Evolutionary conservation across 2,329 filamentous ascomycete species (phyloP), one percentile per base, ranked within the genome.

Genomic region (Sarocladiaceae sp.): DNA sequence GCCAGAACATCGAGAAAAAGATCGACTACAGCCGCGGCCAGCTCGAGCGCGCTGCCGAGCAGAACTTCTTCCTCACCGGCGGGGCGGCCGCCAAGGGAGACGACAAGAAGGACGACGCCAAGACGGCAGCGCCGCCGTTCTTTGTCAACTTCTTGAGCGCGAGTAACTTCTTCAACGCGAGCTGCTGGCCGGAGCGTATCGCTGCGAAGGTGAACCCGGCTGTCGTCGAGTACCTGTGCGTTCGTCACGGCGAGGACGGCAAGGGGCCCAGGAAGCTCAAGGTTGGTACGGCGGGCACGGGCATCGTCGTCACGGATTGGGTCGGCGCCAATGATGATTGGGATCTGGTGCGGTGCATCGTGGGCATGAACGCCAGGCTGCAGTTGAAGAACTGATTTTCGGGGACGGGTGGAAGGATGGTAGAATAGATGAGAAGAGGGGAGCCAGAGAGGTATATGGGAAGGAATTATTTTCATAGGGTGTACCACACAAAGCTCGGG

Each of bases 111-210:
- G 53, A 52, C 23, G 52, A 26, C 33, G 27, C 23, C 1, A 32
- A 21, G n/a, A 50, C 60, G 29, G 65, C 47, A 6, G 50, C 57
- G 19, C 70, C 70, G 13, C 88, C 88, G 1, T 75, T 96, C 53
- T 95, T 85, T 56, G 69, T 97, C 63, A 98, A 97, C 64, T 97
- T 96, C 60, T 64, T 96, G 50, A 88, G 77, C 53, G 93, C 84
- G 1, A 91, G 85, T 62, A 96, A 96, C 67, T 97, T 97, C 69
- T 97, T 91, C 82, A 90, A 88, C 52, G 73, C 83, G 1, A 81
- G 79, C 45, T 95, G 89, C 64, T 98, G 93, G 93, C 93, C 93
- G 0, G 90, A 95, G 63, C 83, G 79, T 57, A 88, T 98, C 60
- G 91, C 93, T 1, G 83, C 80, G 16, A 88, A 85, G 67, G 74